These are phyloP conservation scores for Solanum sitiens DNA, from an alignment of 257 asterid species.

Conservation along the genomic window DNA sequence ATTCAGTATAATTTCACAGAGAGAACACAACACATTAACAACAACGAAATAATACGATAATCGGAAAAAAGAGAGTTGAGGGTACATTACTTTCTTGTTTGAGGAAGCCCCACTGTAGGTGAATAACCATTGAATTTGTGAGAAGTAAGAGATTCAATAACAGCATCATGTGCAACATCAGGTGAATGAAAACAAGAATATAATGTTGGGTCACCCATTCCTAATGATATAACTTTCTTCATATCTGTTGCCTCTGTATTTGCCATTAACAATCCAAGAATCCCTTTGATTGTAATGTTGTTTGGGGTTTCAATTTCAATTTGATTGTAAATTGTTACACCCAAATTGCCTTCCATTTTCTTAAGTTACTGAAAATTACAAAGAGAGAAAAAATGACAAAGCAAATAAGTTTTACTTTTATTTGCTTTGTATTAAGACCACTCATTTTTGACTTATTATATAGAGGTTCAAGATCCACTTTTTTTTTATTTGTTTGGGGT, in stretches of 20 bases:
- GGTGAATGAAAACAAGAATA: slow-evolving; percentile 54
- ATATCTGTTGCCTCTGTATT: slow-evolving; percentile 1
- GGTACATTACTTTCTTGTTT: slow-evolving; percentile 49
- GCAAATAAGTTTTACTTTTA: not conserved
- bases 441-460: not conserved
- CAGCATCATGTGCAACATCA: slow-evolving; percentile 48
- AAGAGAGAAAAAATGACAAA: not conserved
- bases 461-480: not conserved
- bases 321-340: not conserved
- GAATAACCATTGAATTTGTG: slow-evolving; percentile 75
- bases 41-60: not conserved
- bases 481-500: not conserved
- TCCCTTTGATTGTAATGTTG: slow-evolving; percentile 65
- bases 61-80: not conserved
- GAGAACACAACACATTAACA: not conserved
- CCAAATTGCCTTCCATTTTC: not conserved
- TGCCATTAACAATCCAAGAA: slow-evolving; percentile 48
- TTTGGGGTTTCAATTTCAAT: slow-evolving; percentile 26
- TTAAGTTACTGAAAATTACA: not conserved
- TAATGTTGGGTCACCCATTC: slow-evolving; percentile 83
- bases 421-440: not conserved
- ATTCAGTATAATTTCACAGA: not conserved
- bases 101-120: slow-evolving; percentile 81
- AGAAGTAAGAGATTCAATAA: slow-evolving; percentile 41
- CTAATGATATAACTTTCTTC: slow-evolving; percentile 45